Evolutionary conservation across 352 stramenopile species (phyloP), one percentile per base, ranked within the genome.

Genomic region (Globisporangium polare): DNA sequence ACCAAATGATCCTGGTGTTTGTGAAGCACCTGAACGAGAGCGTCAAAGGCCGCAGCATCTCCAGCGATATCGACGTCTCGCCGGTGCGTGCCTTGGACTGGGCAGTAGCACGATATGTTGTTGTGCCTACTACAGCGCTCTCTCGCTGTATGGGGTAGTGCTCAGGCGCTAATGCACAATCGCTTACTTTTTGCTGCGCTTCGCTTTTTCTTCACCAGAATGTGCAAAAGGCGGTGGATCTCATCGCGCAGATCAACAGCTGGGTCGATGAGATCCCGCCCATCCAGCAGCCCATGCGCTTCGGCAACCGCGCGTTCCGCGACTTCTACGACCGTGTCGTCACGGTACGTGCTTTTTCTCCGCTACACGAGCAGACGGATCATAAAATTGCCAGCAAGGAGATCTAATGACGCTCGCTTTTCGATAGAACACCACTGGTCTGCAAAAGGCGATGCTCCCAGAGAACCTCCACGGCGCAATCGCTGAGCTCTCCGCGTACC

Each of bases 241-340:
- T 92, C 31, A 24, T 94, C 13, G 54, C 74, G 29, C 72, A 86
- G 47, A 76, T 97, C 50, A 81, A 86, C 63, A 73, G 69, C 46
- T 97, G 90, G 89, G 86, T 98, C 52, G 88, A 97, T 52, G 91
- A 97, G 46, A 94, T 97, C 50, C 92, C 93, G 33, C 90, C 90
- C 17, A 83, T 97, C 53, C 80, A 97, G 68, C 92, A 98, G 72
- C 88, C 90, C 18, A 97, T 97, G 89, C 90, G 94, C 33, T 98
- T 98, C 60, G 94, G 94, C 20, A 98, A 98, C 80, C 97, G 97
- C 63, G 90, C 94, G 15, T 98, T 97, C 75, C 90, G 94, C 13
- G 80, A 68, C 31, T 98, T 96, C 69, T 90, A 95, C 66, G 83
- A 94, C 60, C 82, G 86, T 31, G 72, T 96, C 24, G 72, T 80